Evolutionary conservation across 768 basidiomycete genomes (phyloP).

Genomic region (Tulasnella sp.): DNA sequence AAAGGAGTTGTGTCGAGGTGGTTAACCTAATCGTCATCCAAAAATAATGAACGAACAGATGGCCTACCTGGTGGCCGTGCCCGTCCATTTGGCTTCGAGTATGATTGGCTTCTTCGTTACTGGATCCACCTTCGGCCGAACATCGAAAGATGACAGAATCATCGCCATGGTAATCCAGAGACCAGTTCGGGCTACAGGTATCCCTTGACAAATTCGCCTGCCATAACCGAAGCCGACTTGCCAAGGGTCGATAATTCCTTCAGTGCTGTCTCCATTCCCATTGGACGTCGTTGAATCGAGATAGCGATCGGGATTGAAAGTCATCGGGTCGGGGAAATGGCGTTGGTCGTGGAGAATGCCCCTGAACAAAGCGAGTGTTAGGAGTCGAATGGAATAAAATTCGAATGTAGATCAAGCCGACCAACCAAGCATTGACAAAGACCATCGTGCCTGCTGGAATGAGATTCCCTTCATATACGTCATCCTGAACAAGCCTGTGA

Average conservation of each 20-base stretch:
- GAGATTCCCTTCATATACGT: slow-evolving; percentile 11
- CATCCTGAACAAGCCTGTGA: slow-evolving; percentile 11
- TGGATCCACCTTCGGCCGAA: neutral
- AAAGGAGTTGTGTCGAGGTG: too few species aligned
- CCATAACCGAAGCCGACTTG: slow-evolving; percentile 1
- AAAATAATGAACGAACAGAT: too few species aligned
- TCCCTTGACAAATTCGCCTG: neutral
- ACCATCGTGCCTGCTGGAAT: slow-evolving; percentile 13
- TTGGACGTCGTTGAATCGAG: too few species aligned
- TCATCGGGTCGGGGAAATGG: neutral
- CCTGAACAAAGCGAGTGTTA: neutral
- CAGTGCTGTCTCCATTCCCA: neutral
- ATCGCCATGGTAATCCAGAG: neutral
- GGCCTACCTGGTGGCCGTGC: too few species aligned
- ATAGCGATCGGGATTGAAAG: neutral
- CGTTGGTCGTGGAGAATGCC: neutral
- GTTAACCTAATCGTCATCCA: too few species aligned
- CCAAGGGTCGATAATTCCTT: neutral
- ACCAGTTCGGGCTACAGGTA: neutral
- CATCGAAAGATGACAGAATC: neutral
- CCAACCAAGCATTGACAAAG: slow-evolving; percentile 17
- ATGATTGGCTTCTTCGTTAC: too few species aligned
- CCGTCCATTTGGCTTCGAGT: too few species aligned
- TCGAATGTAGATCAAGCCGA: neutral
- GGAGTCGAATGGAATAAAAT: neutral